Evolutionary conservation across 2,329 filamentous ascomycete genomes (phyloP), one percentile per base, ranked within the genome.

Genomic region (Leptosphaerulina australis): DNA sequence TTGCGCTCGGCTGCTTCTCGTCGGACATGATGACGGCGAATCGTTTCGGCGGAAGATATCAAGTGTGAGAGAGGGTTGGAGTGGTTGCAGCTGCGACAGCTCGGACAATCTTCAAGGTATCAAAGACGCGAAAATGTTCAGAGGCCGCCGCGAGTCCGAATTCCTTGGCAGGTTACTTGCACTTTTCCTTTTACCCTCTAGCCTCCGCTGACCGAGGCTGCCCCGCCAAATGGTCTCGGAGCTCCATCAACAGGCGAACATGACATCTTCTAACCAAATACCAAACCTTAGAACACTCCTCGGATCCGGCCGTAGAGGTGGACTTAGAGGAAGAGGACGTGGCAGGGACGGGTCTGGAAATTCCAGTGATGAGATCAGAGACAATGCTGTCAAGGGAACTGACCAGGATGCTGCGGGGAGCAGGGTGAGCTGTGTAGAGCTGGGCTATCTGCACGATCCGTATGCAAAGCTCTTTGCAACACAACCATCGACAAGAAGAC

Each of bases 381-480:
- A 97, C 73, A 79, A 81, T 51, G 83, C 88, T 30, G 87, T 99
- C 49, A 93, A 96, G 72, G 85, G 86, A 56, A 99, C 94, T 3
- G 94, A 99, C 74, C 86, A 87, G 53, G 94, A 99, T 77, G 94
- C 94, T 20, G 90, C 90, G 51, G 85, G 91, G 31, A 96, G 91
- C 22, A 84, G 94, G 26, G 77, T 96, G 73, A 97, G 92, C 70
- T 93, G 93, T 10, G 91, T 97, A 12, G 83, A 88, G 48, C 70
- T 91, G 40, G 91, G 91, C 24, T 97, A 97, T 70, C 78, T 99
- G 1, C 76, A 88, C 2, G 94, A 99, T 68, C 83, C 83, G 0
- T 97, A 88, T 74, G 91, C 91, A 2, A 76, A 76, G 44, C 80
- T 80, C 45, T 91, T 97, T 69, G 85, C 88, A 2, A 74, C 73